Base-by-base conservation (phyloP, 129 eudicot genomes). In the Scalesia atractyloides region DNA sequence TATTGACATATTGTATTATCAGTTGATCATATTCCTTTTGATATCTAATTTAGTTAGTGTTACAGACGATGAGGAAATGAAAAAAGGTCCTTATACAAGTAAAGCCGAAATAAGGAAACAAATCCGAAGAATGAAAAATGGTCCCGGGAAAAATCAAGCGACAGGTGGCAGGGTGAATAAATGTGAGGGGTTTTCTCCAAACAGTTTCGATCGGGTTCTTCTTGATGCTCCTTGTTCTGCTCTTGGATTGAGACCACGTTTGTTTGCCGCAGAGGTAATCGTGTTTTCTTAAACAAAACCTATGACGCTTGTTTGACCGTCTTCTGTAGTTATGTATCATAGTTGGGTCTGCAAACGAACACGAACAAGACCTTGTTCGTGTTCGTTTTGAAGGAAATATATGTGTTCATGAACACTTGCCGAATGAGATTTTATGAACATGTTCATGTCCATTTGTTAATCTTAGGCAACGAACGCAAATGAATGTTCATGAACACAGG, bases 141-240 rank as follows among this genome's bases (percentile, higher is more conserved):
- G 97, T 73, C 85, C 80, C 13, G 99, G 99, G 81, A 86, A 88
- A 82, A 81, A 81, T 61, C 83, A 78, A 60, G 3, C 82, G 10
- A 72, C 72, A 56, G 96, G 96, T 66, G 84, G 79, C 61, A 80
- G 89, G 79, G 97, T 83, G 77, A 85, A 82, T 76, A 90, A 84
- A 70, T 88, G 87, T 41, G 72, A 80, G 76, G 99, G 99, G 13
- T 95, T 95, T 78, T 58, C 64, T n/a, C 91, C 99, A 7, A 89
- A 86, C 76, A 95, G 94, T 82, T 95, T 95, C 82, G 99, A 95
- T 64, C 91, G 99, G 34, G 96, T 95, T 47, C 99, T 95, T 74
- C 97, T 95, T 51, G 99, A 95, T 88, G 97, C 97, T 77, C 99
- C 97, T 39, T 90, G 97, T 75, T 95, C 99, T 66, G 99, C 99